Base-by-base conservation (phyloP, 805 yeast species). In the Lachancea meyersii region DNA sequence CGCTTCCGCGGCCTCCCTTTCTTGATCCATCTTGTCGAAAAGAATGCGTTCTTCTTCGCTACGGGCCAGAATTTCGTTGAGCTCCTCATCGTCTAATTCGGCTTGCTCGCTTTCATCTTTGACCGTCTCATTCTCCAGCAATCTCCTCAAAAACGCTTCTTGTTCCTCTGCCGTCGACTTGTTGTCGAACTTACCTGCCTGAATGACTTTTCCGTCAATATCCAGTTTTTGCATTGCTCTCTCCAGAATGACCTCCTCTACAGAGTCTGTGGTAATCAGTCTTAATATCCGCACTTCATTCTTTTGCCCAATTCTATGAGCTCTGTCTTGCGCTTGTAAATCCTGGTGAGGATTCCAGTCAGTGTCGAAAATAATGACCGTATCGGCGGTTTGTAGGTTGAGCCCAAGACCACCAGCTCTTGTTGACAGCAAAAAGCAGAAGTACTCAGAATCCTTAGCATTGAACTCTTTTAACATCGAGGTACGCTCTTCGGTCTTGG, bases 311-410 rank as follows among this genome's bases (percentile, higher is more conserved):
- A 85, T 85, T 72, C 94, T 77, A 63, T 85, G 94, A 1, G 94
- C 94, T 70, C 94, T 74, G 64, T 85, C 94, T 64, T 85, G 94
- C 1, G 93, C 94, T 62, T 85, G 94, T 57, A 85, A 75, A 77
- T 85, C 94, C 64, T 85, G 94, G 67, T 85, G 94, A 7, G 94
- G 94, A 58, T 85, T 85, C 94, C 94, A 85, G 67, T 85, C 94
- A 13, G 91, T 82, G 61, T 85, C 94, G 60, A 84, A 85, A 49
- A 85, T 85, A 49, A 85, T 79, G 45, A 85, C 94, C 0, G 94
- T 85, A 60, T 85, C 94, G 3, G 94, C 94, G 20, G 89, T 83
- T 67, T 85, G 94, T 61, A 85, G 76, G 63, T 85, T 85, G 56
- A 85, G 72, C 58, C 94, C 94, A 54, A 85, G 75, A 50, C 94